phyloP scores from a whole-genome alignment of 1,284 basidiomycete genomes.

The Ustilago trichophora region DNA sequence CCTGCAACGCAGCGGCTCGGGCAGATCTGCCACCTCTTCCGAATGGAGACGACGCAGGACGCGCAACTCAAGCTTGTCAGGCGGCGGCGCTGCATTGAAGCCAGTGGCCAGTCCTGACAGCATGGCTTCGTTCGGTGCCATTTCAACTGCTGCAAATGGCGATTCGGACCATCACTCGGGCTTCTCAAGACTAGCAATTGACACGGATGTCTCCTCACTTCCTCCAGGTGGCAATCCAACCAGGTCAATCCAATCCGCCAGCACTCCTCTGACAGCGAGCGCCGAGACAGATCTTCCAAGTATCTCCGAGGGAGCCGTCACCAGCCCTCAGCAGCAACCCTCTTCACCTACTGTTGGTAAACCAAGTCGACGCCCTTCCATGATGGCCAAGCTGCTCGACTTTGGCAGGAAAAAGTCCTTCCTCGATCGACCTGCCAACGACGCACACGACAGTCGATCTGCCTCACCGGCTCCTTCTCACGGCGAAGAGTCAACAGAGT shows the following conservation, averaged over 20 bases:
- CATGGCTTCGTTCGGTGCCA: constrained; percentile 20
- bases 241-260: constrained; percentile 2
- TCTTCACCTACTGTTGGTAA: constrained; percentile 10
- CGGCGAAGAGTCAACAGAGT: constrained; percentile 5
- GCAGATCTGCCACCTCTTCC: constrained; percentile 20
- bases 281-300: constrained; percentile 19
- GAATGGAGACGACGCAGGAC: constrained; percentile 27
- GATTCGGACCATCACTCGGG: constrained; percentile 16
- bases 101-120: constrained; percentile 29
- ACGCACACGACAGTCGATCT: constrained; percentile 9
- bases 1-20: constrained; percentile 26
- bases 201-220: background rate
- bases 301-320: constrained; percentile 28
- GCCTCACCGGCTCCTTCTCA: constrained; percentile 10
- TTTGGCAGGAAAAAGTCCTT: constrained; percentile 40
- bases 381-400: constrained; percentile 45
- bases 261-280: constrained; percentile 7
- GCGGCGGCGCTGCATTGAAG: constrained; percentile 10
- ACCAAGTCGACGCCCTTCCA: constrained; percentile 32
- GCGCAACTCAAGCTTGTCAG: constrained; percentile 22
- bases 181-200: constrained; percentile 6
- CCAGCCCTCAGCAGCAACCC: constrained; percentile 13
- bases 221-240: background rate
- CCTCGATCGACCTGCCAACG: constrained; percentile 21
- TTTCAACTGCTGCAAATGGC: constrained; percentile 9